These are phyloP conservation scores for Candida endomychidarum DNA, from an alignment of 805 yeast genomes.

Conservation along the genomic window DNA sequence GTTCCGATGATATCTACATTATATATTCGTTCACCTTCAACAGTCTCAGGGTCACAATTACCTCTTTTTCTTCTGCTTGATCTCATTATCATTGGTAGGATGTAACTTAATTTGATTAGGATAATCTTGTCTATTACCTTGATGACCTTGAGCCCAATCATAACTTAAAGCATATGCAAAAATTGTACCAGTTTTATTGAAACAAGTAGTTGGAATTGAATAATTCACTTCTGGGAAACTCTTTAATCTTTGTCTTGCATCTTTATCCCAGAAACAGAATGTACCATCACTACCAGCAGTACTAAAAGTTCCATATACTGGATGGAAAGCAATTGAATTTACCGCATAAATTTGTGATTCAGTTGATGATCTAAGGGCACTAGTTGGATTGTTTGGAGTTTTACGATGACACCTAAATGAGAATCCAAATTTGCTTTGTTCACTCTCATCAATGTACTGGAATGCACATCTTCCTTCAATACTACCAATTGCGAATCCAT, in stretches of 20 bases:
- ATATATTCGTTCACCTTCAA: no score
- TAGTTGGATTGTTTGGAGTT: constrained; percentile 35
- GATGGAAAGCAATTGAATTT: constrained; percentile 82
- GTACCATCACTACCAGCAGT: constrained; percentile 96
- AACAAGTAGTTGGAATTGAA: constrained; percentile 73
- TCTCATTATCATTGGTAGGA: constrained; percentile 82
- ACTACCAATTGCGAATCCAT: constrained; percentile 90
- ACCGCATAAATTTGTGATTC: constrained; percentile 76
- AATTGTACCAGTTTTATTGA: constrained; percentile 79
- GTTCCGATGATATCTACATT: no score
- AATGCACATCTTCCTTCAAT: constrained; percentile 96
- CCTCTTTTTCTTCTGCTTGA: constrained; percentile 54
- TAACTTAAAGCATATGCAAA: constrained; percentile 91
- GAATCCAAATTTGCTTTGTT: constrained; percentile 71
- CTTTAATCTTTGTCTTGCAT: constrained; percentile 81
- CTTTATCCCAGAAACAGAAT: constrained; percentile 95
- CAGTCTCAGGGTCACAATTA: no score
- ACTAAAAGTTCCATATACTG: constrained; percentile 83
- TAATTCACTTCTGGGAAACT: constrained; percentile 68
- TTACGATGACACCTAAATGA: constrained; percentile 95
- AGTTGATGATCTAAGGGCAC: constrained; percentile 26
- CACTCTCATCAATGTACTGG: constrained; percentile 83
- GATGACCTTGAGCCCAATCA: constrained; percentile 95
- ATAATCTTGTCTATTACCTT: constrained; percentile 69
- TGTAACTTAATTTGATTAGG: constrained; percentile 80